phyloP scores from a whole-genome alignment of 176 grass and related monocot genomes.

The Tillandsia fasciculata region DNA sequence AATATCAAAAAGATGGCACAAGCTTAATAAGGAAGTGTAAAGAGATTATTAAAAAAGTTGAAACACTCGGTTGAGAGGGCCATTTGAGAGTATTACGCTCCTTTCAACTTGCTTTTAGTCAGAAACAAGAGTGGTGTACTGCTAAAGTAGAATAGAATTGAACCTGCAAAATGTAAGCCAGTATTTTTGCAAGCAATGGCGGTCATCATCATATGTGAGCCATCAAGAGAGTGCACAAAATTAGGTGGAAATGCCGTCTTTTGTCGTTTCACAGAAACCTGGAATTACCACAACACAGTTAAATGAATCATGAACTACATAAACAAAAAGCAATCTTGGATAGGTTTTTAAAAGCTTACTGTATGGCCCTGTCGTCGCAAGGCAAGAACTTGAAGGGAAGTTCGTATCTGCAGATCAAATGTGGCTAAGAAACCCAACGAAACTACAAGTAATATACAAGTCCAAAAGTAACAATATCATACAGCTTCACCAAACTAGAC shows the following conservation, averaged over 20 bases:
- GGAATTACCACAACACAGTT: slow-evolving; percentile 10
- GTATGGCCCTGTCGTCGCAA: slow-evolving; percentile 50
- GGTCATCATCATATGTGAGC: slow-evolving; percentile 99
- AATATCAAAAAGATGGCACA: too few relatives aligned
- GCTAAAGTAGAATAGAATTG: slow-evolving; percentile 11
- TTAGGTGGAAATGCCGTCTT: slow-evolving; percentile 90
- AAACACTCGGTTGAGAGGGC: too few relatives aligned
- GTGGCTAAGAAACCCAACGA: background rate
- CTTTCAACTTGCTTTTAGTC: background rate
- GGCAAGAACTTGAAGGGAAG: slow-evolving; percentile 62
- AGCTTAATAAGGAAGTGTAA: too few relatives aligned
- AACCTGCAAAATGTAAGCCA: slow-evolving; percentile 87
- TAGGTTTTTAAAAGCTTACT: slow-evolving; percentile 34
- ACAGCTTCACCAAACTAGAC: background rate
- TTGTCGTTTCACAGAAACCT: slow-evolving; percentile 66
- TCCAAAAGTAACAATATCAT: background rate
- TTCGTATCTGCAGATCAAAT: slow-evolving; percentile 45
- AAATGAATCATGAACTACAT: slow-evolving; percentile 18
- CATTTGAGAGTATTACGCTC: background rate
- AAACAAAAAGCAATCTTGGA: background rate
- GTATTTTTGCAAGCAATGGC: slow-evolving; percentile 75
- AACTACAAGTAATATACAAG: background rate
- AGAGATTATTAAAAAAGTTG: too few relatives aligned
- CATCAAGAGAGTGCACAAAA: slow-evolving; percentile 94
- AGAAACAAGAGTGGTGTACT: background rate